A percentile compares a stretch with the other conserved stretches of the same genome.
phyloP scores from a whole-genome alignment of 1,284 basidiomycete species.

The Fistulinella cinereoalba region DNA sequence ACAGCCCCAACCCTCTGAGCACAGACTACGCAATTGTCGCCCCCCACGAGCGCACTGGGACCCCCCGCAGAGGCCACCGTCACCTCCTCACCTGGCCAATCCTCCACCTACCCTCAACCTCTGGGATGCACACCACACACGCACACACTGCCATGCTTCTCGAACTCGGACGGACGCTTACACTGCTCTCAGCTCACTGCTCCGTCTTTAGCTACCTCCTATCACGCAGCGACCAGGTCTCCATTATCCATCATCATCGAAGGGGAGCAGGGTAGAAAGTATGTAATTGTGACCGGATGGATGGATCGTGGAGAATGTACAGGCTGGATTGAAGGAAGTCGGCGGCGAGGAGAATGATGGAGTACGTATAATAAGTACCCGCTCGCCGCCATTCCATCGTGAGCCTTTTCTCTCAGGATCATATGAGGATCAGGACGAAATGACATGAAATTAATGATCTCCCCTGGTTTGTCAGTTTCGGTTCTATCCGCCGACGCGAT shows the following conservation, averaged over 20 bases:
- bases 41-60: too few relatives aligned
- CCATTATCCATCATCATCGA: constrained; percentile 86
- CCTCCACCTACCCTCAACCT: background rate
- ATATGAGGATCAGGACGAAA: constrained; percentile 86
- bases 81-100: constrained; percentile 2
- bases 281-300: constrained; percentile 74
- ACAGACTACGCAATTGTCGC: too few relatives aligned
- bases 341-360: constrained; percentile 54
- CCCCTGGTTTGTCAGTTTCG: constrained; percentile 68
- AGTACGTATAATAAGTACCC: constrained; percentile 35
- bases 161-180: constrained; percentile 74
- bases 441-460: constrained; percentile 93
- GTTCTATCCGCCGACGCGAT: background rate
- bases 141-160: constrained; percentile 47
- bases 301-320: constrained; percentile 78
- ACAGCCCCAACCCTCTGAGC: too few relatives aligned
- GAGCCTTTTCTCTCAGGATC: constrained; percentile 61
- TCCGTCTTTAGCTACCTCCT: constrained; percentile 88
- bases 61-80: too few relatives aligned
- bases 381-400: background rate
- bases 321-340: constrained; percentile 69
- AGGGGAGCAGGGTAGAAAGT: constrained; percentile 78
- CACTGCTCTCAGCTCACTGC: constrained; percentile 74
- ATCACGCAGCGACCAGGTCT: constrained; percentile 59
- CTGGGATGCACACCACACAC: constrained; percentile 16